Evolutionary conservation across 1,284 basidiomycete genomes (phyloP), one percentile per base, ranked within the genome.

Genomic region (Boletus mariae): DNA sequence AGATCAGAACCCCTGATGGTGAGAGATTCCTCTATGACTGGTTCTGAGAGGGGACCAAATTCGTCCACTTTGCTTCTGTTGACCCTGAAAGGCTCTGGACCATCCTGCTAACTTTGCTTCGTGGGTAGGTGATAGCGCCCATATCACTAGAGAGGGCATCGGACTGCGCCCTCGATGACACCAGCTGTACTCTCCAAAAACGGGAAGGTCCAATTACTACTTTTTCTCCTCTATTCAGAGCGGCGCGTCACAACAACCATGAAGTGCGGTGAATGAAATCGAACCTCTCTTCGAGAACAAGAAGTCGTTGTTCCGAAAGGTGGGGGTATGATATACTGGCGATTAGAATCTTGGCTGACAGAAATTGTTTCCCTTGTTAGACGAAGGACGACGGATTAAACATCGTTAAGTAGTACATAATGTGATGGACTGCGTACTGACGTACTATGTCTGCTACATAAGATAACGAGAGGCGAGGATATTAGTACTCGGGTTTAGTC

Each of bases 51-150:
- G 20, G 20, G 43, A 40, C 40, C 49, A 37, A 45, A 15, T 53
- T 53, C 13, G 31, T 34, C 11, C 40, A 34, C n/a, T 53, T 41
- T 12, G 29, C 29, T 32, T 37, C 46, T 11, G 17, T 35, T 9
- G 43, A 42, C n/a, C 53, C 42, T 1, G 43, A 54, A 15, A 8
- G 32, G 15, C 51, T 9, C 37, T 45, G 20, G 50, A 53, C 26
- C 31, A 54, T 35, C 26, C 31, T 17, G 11, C 7, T 37, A 15
- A 54, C 11, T 20, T 54, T 28, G 26, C n/a, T 17, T 54, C 37
- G 7, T 53, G 44, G 44, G 13, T 46, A 12, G 44, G 51, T 17
- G 17, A 37, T 15, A 45, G 20, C 29, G 43, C n/a, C 15, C 37
- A 53, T 29, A 35, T 53, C 11, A 20, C 37, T 17, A 11, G 12